Base-by-base conservation (phyloP, 2,329 filamentous ascomycete species). In the Pseudogymnoascus sp. region DNA sequence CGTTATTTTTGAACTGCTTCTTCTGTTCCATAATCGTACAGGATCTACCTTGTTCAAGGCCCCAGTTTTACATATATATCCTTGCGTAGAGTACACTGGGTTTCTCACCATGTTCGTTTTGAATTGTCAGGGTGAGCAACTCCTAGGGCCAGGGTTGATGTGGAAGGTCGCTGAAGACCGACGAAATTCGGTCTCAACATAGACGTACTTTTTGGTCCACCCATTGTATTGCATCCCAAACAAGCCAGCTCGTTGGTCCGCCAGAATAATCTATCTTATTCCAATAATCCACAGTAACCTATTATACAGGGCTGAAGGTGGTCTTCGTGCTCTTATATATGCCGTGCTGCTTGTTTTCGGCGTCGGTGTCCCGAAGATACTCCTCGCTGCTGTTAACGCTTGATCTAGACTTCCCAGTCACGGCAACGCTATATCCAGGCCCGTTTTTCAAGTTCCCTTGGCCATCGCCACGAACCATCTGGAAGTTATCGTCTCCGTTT, bases 261-360 rank as follows among this genome's bases (percentile, higher is more conserved):
- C 49, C 10, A 55, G 29, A 33, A 33, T 33, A 12, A 33, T 33
- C 10, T 33, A 33, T 55, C 26, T 1, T 12, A 21, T 33, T 33
- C 26, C n/a, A 33, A 55, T 33, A 31, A 33, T 11, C n/a, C 26
- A 33, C n/a, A 4, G 4, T 55, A 31, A 6, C 49, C 29, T 55
- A 19, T 33, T 33, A 55, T 55, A 55, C 49, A 5, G 49, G 49
- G 49, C 29, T 55, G n/a, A 55, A 55, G 3, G 49, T 55, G 26
- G 26, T 55, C 29, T 55, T 55, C n/a, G 49, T 55, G 49, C 26
- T 55, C 29, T 55, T 55, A 33, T 55, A 55, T 55, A 55, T 55
- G 26, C 49, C 49, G 8, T 55, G 10, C 29, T 55, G 49, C 49
- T 33, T 55, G 29, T 33, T 55, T 11, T 55, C 49, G 26, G 49